Evolutionary conservation across 129 eudicot species (phyloP).

Genomic region (Saussurea involucrata): DNA sequence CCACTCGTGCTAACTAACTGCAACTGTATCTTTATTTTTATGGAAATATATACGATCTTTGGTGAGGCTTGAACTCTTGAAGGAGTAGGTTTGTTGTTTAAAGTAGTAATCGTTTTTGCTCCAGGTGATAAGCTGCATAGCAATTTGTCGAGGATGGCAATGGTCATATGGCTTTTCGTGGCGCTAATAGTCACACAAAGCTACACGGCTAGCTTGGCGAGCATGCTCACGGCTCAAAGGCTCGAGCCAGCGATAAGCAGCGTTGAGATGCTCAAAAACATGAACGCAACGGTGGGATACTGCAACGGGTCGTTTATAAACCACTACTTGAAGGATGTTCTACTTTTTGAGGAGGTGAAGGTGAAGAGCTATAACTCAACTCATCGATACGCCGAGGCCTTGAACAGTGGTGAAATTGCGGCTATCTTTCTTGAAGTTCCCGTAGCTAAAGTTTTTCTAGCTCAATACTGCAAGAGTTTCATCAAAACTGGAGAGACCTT

Average conservation of each 20-base stretch:
- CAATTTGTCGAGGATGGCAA: slow-evolving; percentile 46
- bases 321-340: slow-evolving; percentile 10
- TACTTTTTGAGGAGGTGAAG: slow-evolving; percentile 12
- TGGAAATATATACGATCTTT: neutral
- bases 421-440: slow-evolving; percentile 53
- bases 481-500: slow-evolving; percentile 38
- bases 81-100: neutral
- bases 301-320: slow-evolving; percentile 35
- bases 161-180: slow-evolving; percentile 57
- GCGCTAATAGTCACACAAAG: slow-evolving; percentile 50
- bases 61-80: neutral
- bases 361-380: slow-evolving; percentile 24
- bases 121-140: slow-evolving; percentile 44
- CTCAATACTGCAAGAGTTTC: slow-evolving; percentile 49
- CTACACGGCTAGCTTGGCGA: slow-evolving; percentile 64
- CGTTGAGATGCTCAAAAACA: slow-evolving; percentile 34
- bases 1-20: neutral
- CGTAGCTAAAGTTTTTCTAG: slow-evolving; percentile 47
- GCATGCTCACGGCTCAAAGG: slow-evolving; percentile 55
- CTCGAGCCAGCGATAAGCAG: slow-evolving; percentile 37
- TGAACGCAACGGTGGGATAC: too few species aligned
- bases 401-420: slow-evolving; percentile 33
- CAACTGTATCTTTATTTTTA: neutral
- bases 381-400: slow-evolving; percentile 28
- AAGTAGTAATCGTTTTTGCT: neutral